Evolutionary conservation across 768 basidiomycete species (phyloP).

Genomic region (Mycena olivaceomarginata): DNA sequence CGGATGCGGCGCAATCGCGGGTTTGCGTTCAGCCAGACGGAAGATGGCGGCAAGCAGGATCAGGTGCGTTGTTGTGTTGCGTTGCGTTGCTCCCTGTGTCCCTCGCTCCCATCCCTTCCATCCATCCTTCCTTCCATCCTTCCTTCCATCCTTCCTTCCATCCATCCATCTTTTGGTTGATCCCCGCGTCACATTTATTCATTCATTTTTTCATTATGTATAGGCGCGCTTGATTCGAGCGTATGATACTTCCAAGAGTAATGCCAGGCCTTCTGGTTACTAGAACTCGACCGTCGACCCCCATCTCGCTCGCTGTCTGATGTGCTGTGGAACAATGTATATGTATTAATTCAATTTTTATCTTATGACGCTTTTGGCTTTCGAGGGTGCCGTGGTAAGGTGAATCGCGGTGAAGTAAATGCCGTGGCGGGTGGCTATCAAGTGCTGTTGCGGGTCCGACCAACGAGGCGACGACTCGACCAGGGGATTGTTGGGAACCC

Average conservation of each 20-base stretch:
- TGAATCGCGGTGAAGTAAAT: neutral
- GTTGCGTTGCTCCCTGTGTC: neutral
- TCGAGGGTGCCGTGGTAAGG: too few species aligned
- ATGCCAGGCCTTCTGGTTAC: conserved; percentile 85
- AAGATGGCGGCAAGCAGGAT: conserved; percentile 89
- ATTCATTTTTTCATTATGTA: neutral
- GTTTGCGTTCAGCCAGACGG: conserved; percentile 98
- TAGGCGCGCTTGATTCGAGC: conserved; percentile 34
- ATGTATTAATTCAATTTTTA: conserved; percentile 39
- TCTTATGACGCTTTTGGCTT: conserved; percentile 31
- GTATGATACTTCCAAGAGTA: conserved; percentile 87
- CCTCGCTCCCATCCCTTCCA: too few species aligned
- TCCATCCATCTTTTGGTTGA: too few species aligned
- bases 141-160: too few species aligned
- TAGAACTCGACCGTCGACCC: neutral
- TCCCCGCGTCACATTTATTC: neutral
- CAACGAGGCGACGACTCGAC: too few species aligned
- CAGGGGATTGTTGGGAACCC: too few species aligned
- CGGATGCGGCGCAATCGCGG: conserved; percentile 97
- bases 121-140: too few species aligned
- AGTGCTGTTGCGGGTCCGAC: too few species aligned
- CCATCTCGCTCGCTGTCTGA: neutral
- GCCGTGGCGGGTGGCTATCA: too few species aligned
- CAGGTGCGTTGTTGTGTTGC: conserved; percentile 73
- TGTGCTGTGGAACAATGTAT: conserved; percentile 33